Percentiles rank a stretch among this genome's conserved stretches.
phyloP scores from a whole-genome alignment of 768 basidiomycete species.

The Zangia roseola region DNA sequence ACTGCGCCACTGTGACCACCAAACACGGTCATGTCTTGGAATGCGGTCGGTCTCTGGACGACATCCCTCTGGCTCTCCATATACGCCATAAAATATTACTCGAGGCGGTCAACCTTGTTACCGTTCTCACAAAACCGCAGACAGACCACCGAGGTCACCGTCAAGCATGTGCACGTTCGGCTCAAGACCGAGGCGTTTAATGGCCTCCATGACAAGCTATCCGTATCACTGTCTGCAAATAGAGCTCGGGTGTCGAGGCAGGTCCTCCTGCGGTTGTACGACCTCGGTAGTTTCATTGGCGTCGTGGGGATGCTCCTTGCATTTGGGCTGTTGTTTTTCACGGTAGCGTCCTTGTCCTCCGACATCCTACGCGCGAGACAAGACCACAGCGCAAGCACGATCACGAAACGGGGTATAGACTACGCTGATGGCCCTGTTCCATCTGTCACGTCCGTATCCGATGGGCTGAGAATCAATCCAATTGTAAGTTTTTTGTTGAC shows the following conservation, averaged over 20 bases:
- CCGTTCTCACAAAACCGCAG: constrained; percentile 22
- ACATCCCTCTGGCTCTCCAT: constrained; percentile 24
- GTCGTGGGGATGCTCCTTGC: constrained; percentile 48
- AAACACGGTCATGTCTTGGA: constrained; percentile 19
- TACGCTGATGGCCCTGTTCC: not conserved
- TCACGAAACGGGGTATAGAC: constrained; percentile 17
- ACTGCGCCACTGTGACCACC: not conserved
- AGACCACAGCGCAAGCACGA: constrained; percentile 2
- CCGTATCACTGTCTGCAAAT: constrained; percentile 34
- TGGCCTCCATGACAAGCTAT: constrained; percentile 43
- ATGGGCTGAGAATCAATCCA: constrained; percentile 19
- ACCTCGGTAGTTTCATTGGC: constrained; percentile 46
- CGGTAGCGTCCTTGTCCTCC: constrained; percentile 21
- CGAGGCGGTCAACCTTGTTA: constrained; percentile 18
- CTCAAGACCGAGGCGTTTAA: constrained; percentile 55
- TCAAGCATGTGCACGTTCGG: constrained; percentile 30
- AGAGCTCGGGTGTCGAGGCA: constrained; percentile 25
- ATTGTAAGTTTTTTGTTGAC: constrained; percentile 29
- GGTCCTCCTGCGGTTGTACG: constrained; percentile 43
- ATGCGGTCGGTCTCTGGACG: constrained; percentile 20
- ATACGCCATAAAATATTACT: constrained; percentile 24
- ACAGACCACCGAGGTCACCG: constrained; percentile 18
- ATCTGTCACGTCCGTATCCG: not conserved
- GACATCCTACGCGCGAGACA: constrained; percentile 9
- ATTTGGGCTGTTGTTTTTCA: constrained; percentile 40